These are phyloP conservation scores for Gossypium aridum DNA, from an alignment of 441 rosid species.

Conservation along the genomic window DNA sequence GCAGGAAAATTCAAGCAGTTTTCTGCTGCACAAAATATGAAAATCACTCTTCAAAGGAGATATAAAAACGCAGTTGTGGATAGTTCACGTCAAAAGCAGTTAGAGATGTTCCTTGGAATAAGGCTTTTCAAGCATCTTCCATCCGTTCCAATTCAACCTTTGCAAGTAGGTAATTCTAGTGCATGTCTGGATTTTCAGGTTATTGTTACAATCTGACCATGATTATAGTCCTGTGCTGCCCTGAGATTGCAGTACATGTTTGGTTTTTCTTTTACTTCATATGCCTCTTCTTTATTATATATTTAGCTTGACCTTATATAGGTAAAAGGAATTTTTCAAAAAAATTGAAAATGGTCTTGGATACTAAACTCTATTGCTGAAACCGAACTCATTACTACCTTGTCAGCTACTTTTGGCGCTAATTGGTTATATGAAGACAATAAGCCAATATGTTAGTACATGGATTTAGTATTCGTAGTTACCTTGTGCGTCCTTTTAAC, in stretches of 20 bases:
- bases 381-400: background rate
- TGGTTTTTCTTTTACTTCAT: background rate
- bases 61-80: constrained; percentile 83
- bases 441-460: constrained; percentile 4
- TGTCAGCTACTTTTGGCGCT: background rate
- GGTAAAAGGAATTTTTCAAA: background rate
- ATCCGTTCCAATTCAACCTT: constrained; percentile 71
- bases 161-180: constrained; percentile 52
- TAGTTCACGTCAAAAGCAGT: constrained; percentile 96
- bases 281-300: background rate
- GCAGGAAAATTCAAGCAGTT: constrained; percentile 85
- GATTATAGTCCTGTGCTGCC: background rate
- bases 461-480: background rate
- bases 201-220: background rate
- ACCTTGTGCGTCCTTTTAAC: background rate
- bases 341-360: background rate
- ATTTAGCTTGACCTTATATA: background rate
- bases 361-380: background rate
- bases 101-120: constrained; percentile 94
- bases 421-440: background rate
- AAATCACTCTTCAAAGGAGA: constrained; percentile 89
- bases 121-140: constrained; percentile 98
- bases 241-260: background rate
- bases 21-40: constrained; percentile 88
- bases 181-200: background rate